Conservation (phyloP, 208 protist genomes). For the Leishmania major region DNA sequence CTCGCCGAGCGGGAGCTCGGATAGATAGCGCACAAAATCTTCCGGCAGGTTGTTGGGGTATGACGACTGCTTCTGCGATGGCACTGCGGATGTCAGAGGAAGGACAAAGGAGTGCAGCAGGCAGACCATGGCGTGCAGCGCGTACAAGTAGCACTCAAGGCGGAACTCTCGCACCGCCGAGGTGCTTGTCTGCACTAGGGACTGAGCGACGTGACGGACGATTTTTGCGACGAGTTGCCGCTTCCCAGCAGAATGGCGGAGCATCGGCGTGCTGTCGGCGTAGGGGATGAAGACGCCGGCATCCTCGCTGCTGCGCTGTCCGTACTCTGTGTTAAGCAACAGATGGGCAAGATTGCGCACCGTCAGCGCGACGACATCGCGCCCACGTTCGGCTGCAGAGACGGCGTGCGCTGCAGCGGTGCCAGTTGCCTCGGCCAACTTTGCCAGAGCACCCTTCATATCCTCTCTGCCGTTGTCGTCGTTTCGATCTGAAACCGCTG, state of each 20-base stretch:
- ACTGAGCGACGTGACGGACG: constrained; percentile 24
- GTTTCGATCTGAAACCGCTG: not conserved
- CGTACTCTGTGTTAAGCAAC: constrained; percentile 60
- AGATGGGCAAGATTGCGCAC: constrained; percentile 66
- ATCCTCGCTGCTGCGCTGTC: constrained; percentile 22
- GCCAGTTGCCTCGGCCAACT: not conserved
- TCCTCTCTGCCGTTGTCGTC: not conserved
- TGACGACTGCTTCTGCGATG: constrained; percentile 3
- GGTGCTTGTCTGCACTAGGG: constrained; percentile 9
- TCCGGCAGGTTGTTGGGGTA: not conserved
- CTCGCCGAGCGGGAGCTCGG: constrained; percentile 30
- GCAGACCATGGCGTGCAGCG: constrained; percentile 68
- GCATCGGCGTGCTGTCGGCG: constrained; percentile 15
- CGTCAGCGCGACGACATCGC: constrained; percentile 46
- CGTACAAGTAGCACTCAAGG: constrained; percentile 55
- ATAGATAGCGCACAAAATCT: constrained; percentile 39
- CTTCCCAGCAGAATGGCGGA: constrained; percentile 27
- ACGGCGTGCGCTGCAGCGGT: not conserved
- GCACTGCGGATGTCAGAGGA: constrained; percentile 4
- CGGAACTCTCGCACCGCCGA: constrained; percentile 21
- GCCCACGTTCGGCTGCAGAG: constrained; percentile 33
- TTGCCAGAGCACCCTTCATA: not conserved
- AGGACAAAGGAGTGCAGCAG: constrained; percentile 77
- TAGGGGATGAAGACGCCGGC: not conserved
- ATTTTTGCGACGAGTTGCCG: constrained; percentile 12